phyloP scores from a whole-genome alignment of 2,329 filamentous ascomycete species.

The Monosporascus sp. region DNA sequence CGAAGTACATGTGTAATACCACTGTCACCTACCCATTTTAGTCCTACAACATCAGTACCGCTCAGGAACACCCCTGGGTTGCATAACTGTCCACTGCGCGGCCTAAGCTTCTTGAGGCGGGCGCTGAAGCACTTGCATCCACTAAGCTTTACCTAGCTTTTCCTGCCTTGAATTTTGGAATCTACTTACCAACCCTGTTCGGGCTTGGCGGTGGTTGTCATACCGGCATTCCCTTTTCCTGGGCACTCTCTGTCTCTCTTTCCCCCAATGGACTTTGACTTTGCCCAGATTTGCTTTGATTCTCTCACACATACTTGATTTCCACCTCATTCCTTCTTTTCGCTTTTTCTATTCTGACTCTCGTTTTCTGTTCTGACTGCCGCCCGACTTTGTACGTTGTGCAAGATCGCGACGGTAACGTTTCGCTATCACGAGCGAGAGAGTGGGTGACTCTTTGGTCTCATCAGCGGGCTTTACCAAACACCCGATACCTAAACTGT shows the following conservation, averaged over 20 bases:
- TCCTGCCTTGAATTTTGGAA: neutral
- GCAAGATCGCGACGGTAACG: neutral
- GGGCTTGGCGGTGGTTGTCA: neutral
- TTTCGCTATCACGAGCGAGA: neutral
- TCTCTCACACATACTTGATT: neutral
- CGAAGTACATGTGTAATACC: no score
- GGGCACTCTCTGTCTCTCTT: no score
- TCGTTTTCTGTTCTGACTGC: conserved; percentile 10
- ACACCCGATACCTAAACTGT: neutral
- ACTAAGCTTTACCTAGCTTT: neutral
- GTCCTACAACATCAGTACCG: no score
- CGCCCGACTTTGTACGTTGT: conserved; percentile 4
- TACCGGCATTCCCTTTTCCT: neutral
- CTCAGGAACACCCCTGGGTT: no score
- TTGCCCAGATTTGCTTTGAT: neutral
- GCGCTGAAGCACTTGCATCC: neutral
- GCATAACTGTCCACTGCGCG: no score
- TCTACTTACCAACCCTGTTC: neutral
- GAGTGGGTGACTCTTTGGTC: neutral
- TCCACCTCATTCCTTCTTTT: neutral
- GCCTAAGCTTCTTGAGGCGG: no score
- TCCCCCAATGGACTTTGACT: neutral
- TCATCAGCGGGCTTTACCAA: neutral
- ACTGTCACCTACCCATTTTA: no score
- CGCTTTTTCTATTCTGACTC: neutral